Base-by-base conservation (phyloP, 192 early-diverging fungal genomes). In the Podila epicladia region DNA sequence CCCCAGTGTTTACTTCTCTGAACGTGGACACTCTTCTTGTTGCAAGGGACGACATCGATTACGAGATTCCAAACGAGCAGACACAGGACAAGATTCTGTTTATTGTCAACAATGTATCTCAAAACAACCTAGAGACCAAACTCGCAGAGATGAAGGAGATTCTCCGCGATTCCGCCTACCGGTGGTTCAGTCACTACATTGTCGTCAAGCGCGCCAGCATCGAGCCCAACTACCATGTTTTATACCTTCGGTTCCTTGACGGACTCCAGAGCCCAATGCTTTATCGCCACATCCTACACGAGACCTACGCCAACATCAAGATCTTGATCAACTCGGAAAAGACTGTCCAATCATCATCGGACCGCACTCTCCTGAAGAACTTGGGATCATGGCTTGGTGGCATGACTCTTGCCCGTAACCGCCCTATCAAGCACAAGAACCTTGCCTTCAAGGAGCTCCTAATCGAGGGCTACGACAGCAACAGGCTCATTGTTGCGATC, bases 321-420 rank as follows among this genome's bases (percentile, higher is more conserved):
- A 91, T 94, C 9, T 83, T 99, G 53, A 87, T 99, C 41, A 97
- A 98, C 69, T 95, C 96, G 2, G 96, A 98, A 75, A 95, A 95
- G 58, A 98, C 97, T 4, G 88, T 97, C 31, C 93, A 91, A 62
- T 97, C 94, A 38, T 95, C 95, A 0, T 89, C 91, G 24, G 98
- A 99, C 70, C 87, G 97, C 13, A 91, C 92, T 15, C 87, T 96
- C 49, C 83, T 99, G 32, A 99, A 99, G 85, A 99, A 98, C 80
- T 82, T 99, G 49, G 98, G 98, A 28, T 91, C 96, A 9, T 99
- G 98, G 98, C 90, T 99, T 20, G 98, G 98, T 50, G 91, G 92
- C n/a, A 90, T 98, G 73, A 97, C 98, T n/a, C 82, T 99, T 15
- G 96, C 95, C n/a, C 92, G 93, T 38, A 94, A 99, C 83, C 90